phyloP scores from a whole-genome alignment of 495 filamentous ascomycete species.

The Thermothielavioides terrestris region DNA sequence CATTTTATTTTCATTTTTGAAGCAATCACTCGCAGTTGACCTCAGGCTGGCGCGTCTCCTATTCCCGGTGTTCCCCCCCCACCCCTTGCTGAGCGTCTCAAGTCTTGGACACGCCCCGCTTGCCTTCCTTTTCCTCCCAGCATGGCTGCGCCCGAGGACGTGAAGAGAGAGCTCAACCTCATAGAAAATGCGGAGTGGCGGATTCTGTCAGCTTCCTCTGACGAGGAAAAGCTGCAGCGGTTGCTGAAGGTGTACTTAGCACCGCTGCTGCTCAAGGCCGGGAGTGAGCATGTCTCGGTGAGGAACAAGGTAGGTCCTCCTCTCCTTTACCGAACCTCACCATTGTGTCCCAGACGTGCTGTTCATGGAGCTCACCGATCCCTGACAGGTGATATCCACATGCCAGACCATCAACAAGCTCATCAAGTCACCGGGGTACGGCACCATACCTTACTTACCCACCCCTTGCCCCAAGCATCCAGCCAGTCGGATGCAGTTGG shows the following conservation, averaged over 20 bases:
- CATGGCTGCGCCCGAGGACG: constrained; percentile 34
- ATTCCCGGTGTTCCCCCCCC: too few species aligned
- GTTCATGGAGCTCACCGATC: not conserved
- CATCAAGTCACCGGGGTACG: constrained; percentile 35
- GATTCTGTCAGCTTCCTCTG: constrained; percentile 69
- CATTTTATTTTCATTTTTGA: too few species aligned
- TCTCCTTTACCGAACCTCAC: not conserved
- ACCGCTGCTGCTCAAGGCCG: constrained; percentile 74
- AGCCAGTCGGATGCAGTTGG: too few species aligned
- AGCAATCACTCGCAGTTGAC: too few species aligned
- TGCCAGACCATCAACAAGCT: constrained; percentile 55
- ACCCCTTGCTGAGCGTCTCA: not conserved
- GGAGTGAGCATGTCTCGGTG: constrained; percentile 68
- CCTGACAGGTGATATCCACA: constrained; percentile 52
- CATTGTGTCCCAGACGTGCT: not conserved
- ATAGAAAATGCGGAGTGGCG: constrained; percentile 85
- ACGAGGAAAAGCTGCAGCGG: constrained; percentile 71
- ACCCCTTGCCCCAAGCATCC: too few species aligned
- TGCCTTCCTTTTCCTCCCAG: not conserved
- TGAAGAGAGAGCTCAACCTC: constrained; percentile 72
- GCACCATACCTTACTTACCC: not conserved
- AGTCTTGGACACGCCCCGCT: not conserved
- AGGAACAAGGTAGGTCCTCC: constrained; percentile 63
- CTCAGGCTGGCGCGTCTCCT: too few species aligned
- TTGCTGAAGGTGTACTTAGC: constrained; percentile 72